A percentile compares a stretch with the other conserved stretches of the same genome.
These are phyloP conservation scores for Magnolia kwangsiensis DNA, from an alignment of 164 flowering plant species.

Conservation along the genomic window DNA sequence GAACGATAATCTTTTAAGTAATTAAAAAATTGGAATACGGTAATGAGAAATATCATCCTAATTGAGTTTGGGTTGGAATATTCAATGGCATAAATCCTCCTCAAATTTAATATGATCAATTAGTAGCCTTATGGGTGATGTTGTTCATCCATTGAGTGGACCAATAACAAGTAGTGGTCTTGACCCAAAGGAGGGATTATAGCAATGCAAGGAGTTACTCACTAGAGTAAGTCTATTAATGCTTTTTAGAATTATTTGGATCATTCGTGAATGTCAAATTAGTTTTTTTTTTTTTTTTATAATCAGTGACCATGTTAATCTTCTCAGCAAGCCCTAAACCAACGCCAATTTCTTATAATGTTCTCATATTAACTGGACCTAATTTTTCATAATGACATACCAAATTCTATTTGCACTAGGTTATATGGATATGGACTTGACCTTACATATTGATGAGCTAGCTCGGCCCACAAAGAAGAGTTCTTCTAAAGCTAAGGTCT, in stretches of 20 bases:
- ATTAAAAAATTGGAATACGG: neutral
- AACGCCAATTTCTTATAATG: neutral
- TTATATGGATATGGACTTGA: neutral
- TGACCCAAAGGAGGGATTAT: neutral
- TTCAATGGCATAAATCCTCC: neutral
- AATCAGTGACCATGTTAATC: neutral
- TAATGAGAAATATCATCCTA: neutral
- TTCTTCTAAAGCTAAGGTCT: neutral
- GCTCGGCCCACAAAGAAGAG: neutral
- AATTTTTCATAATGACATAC: neutral
- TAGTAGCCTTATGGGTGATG: neutral
- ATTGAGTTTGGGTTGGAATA: neutral
- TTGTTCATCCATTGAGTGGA: too few species aligned
- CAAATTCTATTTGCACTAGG: neutral
- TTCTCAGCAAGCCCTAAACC: neutral
- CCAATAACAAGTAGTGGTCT: neutral
- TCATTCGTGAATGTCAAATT: neutral
- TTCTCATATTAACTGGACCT: neutral
- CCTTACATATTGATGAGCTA: neutral
- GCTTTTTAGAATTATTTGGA: neutral
- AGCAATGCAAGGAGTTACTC: neutral
- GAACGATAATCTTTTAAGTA: neutral
- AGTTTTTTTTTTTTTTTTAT: too few species aligned
- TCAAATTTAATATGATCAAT: neutral
- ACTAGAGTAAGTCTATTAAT: neutral